Evolutionary conservation across 192 early-diverging fungal species (phyloP).

Genomic region (Entomortierella beljakovae): DNA sequence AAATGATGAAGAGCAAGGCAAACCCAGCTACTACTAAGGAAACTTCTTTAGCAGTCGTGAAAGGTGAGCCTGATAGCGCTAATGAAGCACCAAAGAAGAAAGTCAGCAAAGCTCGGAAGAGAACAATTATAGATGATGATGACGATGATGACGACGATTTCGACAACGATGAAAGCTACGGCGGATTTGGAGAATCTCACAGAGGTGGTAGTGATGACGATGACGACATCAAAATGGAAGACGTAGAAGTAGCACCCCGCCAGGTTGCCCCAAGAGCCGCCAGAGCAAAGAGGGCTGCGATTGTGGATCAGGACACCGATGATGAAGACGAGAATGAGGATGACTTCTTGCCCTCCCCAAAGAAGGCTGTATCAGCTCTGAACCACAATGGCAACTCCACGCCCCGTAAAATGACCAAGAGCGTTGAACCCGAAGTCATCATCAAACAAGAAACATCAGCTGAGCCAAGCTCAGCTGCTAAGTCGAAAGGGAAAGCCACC

Average conservation of each 20-base stretch:
- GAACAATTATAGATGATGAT: constrained; percentile 15
- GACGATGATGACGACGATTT: constrained; percentile 20
- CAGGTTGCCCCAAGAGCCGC: constrained; percentile 39
- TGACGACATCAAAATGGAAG: constrained; percentile 30
- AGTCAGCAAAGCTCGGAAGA: constrained; percentile 18
- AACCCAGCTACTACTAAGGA: not conserved
- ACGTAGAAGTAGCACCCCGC: constrained; percentile 28
- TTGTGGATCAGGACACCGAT: constrained; percentile 37
- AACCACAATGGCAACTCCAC: not conserved
- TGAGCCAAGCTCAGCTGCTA: not conserved
- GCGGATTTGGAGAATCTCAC: not conserved
- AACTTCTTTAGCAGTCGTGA: not conserved
- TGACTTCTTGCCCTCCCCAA: constrained; percentile 26
- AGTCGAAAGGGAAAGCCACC: constrained; percentile 23
- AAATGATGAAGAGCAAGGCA: constrained; percentile 46
- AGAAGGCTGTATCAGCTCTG: too few relatives aligned
- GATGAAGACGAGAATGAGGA: constrained; percentile 32
- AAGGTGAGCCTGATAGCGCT: constrained; percentile 11
- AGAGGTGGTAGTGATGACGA: constrained; percentile 19
- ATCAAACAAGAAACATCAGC: not conserved
- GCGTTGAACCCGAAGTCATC: constrained; percentile 7
- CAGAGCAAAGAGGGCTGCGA: constrained; percentile 32
- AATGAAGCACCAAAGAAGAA: constrained; percentile 9
- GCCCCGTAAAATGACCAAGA: constrained; percentile 36
- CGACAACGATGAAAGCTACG: constrained; percentile 2